Evolutionary conservation across 2,329 filamentous ascomycete genomes (phyloP), one percentile per base, ranked within the genome.

Genomic region (Alternaria panax): DNA sequence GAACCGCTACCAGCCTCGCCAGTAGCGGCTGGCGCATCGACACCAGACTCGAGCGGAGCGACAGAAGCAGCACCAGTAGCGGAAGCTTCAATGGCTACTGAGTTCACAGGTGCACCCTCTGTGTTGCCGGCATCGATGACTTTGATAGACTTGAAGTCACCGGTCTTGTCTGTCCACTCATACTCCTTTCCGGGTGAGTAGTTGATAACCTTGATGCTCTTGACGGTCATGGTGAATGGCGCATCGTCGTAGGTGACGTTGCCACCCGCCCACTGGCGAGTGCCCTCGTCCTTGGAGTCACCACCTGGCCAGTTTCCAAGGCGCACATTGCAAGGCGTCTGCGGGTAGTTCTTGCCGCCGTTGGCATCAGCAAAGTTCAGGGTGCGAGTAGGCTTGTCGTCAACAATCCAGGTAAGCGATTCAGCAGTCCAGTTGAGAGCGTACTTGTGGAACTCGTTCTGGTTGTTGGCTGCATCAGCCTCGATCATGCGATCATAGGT

Each of bases 361-460:
- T 84, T 80, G 57, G 81, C 78, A 51, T 90, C 87, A 24, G 79
- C 80, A 56, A 87, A 85, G 8, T 83, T 75, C n/a, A 92, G 81
- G 1, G 85, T 88, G 62, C 91, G 88, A 51, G 91, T 83, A 5
- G 85, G 82, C 7, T 80, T 80, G 65, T 87, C 87, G 68, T 96
- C 91, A 54, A 95, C 87, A 70, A 84, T 86, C 84, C 87, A 93
- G 60, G 88, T 83, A 18, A 93, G 79, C 57, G 83, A 79, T 1
- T 90, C 86, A 63, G 85, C 80, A 22, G 88, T 92, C 91, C 91
- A 93, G 66, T 87, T 82, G 28, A 87, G 82, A n/a, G 89, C 90
- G 80, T 92, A 92, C 57, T 84, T 90, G 83, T 91, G 88, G 51
- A 73, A 72, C 54, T 87, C 85, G 48, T 82, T 80, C 70, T 86